Evolutionary conservation across 129 eudicot genomes (phyloP).

Genomic region (Lactuca sativa): DNA sequence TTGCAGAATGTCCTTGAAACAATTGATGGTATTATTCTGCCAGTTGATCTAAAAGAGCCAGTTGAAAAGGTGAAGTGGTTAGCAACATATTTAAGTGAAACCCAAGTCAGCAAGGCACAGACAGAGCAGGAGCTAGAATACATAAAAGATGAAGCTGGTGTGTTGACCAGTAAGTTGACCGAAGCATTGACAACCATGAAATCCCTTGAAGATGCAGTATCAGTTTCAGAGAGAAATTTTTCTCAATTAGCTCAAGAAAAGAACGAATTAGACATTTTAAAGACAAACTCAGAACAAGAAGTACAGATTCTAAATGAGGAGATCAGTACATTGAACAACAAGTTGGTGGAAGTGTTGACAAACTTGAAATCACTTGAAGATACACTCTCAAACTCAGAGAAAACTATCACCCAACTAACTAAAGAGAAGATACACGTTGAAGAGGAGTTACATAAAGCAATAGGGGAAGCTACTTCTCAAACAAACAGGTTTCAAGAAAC

Average conservation of each 20-base stretch:
- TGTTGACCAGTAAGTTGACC: constrained; percentile 45
- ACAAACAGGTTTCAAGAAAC: constrained; percentile 40
- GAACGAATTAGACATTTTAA: constrained; percentile 55
- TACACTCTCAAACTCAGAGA: constrained; percentile 53
- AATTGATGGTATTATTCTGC: constrained; percentile 51
- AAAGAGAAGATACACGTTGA: constrained; percentile 56
- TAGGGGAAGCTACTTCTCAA: constrained; percentile 39
- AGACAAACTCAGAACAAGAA: constrained; percentile 52
- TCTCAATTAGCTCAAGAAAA: constrained; percentile 58
- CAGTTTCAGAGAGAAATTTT: constrained; percentile 42
- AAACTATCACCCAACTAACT: constrained; percentile 39
- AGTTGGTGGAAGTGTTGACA: constrained; percentile 44
- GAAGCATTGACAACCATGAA: constrained; percentile 42
- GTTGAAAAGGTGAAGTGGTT: constrained; percentile 75
- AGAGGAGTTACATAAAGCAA: constrained; percentile 47
- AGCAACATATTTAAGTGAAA: constrained; percentile 51
- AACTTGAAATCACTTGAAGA: constrained; percentile 53
- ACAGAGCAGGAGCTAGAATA: constrained; percentile 57
- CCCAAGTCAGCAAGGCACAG: constrained; percentile 47
- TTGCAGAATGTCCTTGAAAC: constrained; percentile 56
- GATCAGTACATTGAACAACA: constrained; percentile 35
- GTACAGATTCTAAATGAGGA: constrained; percentile 49
- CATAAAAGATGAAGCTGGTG: constrained; percentile 42
- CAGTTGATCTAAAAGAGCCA: constrained; percentile 60
- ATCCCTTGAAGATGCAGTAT: constrained; percentile 60